A percentile compares a stretch with the other conserved stretches of the same genome.
Evolutionary conservation across 1,284 basidiomycete species (phyloP).

Genomic region (Cryptococcus sp.): DNA sequence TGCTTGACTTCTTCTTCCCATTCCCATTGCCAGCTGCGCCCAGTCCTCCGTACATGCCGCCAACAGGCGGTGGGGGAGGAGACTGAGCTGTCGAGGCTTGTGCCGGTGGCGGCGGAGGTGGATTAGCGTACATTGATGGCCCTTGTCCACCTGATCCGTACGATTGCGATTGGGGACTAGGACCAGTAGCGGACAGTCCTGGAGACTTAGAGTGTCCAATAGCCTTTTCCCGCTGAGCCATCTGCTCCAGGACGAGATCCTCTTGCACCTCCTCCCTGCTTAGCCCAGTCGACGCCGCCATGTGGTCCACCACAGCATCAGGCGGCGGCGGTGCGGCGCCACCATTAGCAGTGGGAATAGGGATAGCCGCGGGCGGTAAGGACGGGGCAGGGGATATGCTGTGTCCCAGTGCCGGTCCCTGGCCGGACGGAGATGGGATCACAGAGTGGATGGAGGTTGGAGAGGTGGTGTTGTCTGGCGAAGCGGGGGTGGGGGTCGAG

Average conservation of each 20-base stretch:
- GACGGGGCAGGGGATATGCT: background rate
- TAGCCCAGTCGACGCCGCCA: slow-evolving; percentile 3
- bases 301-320: background rate
- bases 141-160: background rate
- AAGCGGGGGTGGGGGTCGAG: slow-evolving; percentile 11
- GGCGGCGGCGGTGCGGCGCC: background rate
- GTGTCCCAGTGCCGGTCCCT: no score
- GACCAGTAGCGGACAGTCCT: background rate
- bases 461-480: slow-evolving; percentile 2
- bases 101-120: background rate
- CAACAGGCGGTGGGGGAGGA: background rate
- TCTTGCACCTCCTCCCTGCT: slow-evolving; percentile 25
- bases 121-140: background rate
- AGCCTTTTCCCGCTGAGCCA: slow-evolving; percentile 25
- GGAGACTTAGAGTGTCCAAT: slow-evolving; percentile 26
- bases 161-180: background rate
- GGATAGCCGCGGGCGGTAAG: background rate
- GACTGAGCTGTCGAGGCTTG: no score
- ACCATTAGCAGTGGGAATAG: background rate
- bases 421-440: background rate
- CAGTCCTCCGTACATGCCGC: slow-evolving; percentile 14
- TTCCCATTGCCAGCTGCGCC: slow-evolving; percentile 8
- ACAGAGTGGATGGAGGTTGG: background rate
- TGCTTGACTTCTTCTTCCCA: slow-evolving; percentile 65
- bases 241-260: slow-evolving; percentile 31